phyloP scores from a whole-genome alignment of 225 moss, liverwort and hornwort genomes.

The Marchantia paleacea region DNA sequence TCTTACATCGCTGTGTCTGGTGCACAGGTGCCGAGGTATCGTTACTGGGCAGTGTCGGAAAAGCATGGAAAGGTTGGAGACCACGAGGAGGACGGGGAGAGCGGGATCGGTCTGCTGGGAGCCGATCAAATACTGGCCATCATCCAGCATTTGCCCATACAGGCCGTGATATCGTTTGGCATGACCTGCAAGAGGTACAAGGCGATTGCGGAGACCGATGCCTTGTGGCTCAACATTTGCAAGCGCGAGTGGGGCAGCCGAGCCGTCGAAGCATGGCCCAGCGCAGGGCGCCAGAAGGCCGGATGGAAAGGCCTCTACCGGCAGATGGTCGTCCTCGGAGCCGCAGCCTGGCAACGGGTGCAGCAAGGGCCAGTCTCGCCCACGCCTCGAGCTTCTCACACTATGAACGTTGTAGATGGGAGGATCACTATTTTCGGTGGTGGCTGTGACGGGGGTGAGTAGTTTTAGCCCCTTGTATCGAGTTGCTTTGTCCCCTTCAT shows the following conservation, averaged over 20 bases:
- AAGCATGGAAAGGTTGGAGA: constrained; percentile 4
- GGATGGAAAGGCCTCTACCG: constrained; percentile 84
- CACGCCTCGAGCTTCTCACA: constrained; percentile 73
- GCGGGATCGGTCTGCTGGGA: constrained; percentile 44
- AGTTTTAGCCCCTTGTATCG: too few relatives aligned
- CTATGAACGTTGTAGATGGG: constrained; percentile 53
- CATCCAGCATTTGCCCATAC: constrained; percentile 66
- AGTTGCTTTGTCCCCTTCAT: too few relatives aligned
- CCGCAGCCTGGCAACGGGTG: constrained; percentile 73
- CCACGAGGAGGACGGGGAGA: constrained; percentile 8
- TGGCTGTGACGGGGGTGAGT: constrained; percentile 48
- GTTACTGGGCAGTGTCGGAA: constrained; percentile 14
- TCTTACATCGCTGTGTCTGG: not conserved
- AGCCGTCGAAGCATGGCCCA: constrained; percentile 86
- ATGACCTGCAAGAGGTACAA: constrained; percentile 80
- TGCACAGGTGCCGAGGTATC: constrained; percentile 30
- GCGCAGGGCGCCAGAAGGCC: constrained; percentile 53
- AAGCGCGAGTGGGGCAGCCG: constrained; percentile 84
- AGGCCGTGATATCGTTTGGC: constrained; percentile 68
- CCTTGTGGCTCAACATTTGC: constrained; percentile 77
- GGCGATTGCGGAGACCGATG: constrained; percentile 60
- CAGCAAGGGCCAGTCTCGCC: constrained; percentile 61
- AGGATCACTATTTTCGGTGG: constrained; percentile 43
- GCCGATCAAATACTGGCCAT: constrained; percentile 72
- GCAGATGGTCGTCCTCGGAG: constrained; percentile 73